phyloP scores from a whole-genome alignment of 2,329 filamentous ascomycete species.

The Phialophora tarda region DNA sequence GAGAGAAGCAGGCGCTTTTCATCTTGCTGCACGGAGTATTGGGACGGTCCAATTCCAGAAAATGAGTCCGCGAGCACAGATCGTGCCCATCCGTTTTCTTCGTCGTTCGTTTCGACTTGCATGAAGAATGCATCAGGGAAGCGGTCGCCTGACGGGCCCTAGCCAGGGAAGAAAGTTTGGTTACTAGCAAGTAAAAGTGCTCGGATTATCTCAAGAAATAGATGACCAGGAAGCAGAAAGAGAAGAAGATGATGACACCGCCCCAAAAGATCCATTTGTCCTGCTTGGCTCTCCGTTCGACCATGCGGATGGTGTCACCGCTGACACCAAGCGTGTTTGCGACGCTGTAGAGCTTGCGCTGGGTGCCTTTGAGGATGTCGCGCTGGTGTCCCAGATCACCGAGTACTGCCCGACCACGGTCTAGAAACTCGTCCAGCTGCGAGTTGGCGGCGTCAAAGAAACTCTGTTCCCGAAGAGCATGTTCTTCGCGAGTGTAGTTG shows the following conservation, averaged over 20 bases:
- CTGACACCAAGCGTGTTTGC: slow-evolving; percentile 92
- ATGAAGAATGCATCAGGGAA: not conserved
- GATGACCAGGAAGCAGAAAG: slow-evolving; percentile 89
- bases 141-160: not conserved
- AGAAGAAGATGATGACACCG: slow-evolving; percentile 83
- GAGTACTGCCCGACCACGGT: slow-evolving; percentile 85
- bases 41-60: not conserved
- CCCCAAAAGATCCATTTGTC: slow-evolving; percentile 98
- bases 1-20: not conserved
- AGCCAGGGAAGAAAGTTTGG: not conserved
- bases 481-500: slow-evolving; percentile 74
- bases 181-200: not conserved
- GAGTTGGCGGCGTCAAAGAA: slow-evolving; percentile 83
- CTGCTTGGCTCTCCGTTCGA: slow-evolving; percentile 86
- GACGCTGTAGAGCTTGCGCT: slow-evolving; percentile 86
- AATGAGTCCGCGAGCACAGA: not conserved
- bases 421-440: slow-evolving; percentile 92
- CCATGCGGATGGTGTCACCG: slow-evolving; percentile 95
- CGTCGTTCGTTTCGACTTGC: not conserved
- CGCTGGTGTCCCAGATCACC: slow-evolving; percentile 87
- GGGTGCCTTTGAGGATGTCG: slow-evolving; percentile 93
- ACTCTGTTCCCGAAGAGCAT: slow-evolving; percentile 85
- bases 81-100: not conserved
- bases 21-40: not conserved
- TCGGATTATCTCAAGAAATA: slow-evolving; percentile 73